Evolutionary conservation across 176 grass and related monocot genomes (phyloP).

Genomic region (Saccharum spontaneum): DNA sequence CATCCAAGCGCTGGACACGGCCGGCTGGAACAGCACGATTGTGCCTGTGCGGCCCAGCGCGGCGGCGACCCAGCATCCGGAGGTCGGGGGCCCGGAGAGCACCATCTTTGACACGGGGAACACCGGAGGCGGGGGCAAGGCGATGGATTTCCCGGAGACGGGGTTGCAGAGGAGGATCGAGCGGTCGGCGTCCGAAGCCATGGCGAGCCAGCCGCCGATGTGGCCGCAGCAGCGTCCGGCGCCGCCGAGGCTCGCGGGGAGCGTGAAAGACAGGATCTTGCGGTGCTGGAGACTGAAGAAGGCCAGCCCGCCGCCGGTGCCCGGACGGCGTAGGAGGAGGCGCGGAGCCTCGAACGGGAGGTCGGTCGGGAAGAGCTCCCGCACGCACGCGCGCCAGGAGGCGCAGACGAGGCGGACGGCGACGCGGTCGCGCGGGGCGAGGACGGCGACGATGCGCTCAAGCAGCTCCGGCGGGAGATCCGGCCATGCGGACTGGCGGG

Average conservation of each 20-base stretch:
- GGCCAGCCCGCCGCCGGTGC: neutral
- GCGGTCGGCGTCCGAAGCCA: slow-evolving; percentile 31
- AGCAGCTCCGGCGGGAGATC: slow-evolving; percentile 43
- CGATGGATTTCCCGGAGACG: neutral
- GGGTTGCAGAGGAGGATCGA: slow-evolving; percentile 9
- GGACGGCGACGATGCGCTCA: neutral
- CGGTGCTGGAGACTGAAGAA: slow-evolving; percentile 41
- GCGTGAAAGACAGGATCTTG: slow-evolving; percentile 24
- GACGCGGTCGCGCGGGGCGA: slow-evolving; percentile 10
- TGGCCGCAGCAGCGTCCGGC: slow-evolving; percentile 39
- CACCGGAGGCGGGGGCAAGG: neutral
- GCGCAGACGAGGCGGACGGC: slow-evolving; percentile 38
- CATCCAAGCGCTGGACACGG: neutral
- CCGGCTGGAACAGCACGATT: slow-evolving; percentile 26
- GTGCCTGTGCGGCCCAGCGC: slow-evolving; percentile 27
- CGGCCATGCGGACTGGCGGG: neutral
- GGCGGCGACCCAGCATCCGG: slow-evolving; percentile 20
- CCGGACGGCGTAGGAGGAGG: slow-evolving; percentile 32
- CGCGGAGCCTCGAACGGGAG: slow-evolving; percentile 43
- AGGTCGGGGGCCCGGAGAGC: slow-evolving; percentile 29
- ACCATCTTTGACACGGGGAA: slow-evolving; percentile 31
- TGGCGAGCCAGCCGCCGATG: slow-evolving; percentile 30
- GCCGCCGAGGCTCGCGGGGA: neutral
- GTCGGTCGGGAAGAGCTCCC: slow-evolving; percentile 16
- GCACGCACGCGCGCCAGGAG: slow-evolving; percentile 38